phyloP scores from a whole-genome alignment of 2,329 filamentous ascomycete genomes.

The Penicillium sp. region DNA sequence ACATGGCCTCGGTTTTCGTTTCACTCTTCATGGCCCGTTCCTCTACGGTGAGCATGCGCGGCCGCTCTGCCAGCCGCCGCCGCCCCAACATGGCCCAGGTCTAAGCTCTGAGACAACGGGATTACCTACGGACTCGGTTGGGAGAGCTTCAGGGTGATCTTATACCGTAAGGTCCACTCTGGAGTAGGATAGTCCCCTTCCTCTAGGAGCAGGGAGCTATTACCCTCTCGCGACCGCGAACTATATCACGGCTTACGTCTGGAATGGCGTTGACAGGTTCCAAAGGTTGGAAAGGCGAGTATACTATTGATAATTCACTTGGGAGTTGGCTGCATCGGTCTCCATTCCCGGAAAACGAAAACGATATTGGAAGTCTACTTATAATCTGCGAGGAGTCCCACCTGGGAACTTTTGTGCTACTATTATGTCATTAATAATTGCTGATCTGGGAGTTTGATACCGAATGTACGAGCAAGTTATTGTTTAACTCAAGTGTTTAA shows the following conservation, averaged over 20 bases:
- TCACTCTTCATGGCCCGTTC: slow-evolving; percentile 38
- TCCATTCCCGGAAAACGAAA: slow-evolving; percentile 1
- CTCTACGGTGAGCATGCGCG: slow-evolving; percentile 32
- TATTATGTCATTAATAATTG: slow-evolving; percentile 11
- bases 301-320: slow-evolving; percentile 5
- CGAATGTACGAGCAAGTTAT: slow-evolving; percentile 2
- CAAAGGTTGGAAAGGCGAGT: slow-evolving; percentile 3
- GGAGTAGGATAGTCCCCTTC: neutral
- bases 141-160: neutral
- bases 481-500: neutral
- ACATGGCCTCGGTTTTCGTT: slow-evolving; percentile 39
- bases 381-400: slow-evolving; percentile 1
- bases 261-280: neutral
- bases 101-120: slow-evolving; percentile 21
- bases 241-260: neutral
- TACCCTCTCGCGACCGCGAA: neutral
- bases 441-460: slow-evolving; percentile 8
- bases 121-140: neutral
- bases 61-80: slow-evolving; percentile 30
- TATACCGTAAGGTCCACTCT: neutral
- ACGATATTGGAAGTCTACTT: neutral
- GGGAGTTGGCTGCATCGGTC: neutral
- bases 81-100: slow-evolving; percentile 46
- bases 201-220: neutral
- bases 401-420: slow-evolving; percentile 3